A percentile compares a stretch with the other conserved stretches of the same genome.
Evolutionary conservation across 2,329 filamentous ascomycete genomes (phyloP).

Genomic region (Chrysosporium keratinophilum): DNA sequence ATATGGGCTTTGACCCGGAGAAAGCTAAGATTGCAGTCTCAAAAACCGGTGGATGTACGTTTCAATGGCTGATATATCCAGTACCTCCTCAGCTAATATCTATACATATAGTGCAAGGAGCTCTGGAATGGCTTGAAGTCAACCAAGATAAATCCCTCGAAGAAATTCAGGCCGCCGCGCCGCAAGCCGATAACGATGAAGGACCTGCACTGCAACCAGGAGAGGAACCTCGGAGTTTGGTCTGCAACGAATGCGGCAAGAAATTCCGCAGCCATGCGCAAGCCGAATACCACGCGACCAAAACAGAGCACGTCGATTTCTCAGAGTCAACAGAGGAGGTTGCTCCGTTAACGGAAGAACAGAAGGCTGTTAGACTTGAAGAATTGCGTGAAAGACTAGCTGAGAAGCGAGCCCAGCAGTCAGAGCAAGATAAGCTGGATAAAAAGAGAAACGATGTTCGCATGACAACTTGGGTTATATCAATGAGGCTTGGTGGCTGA

Average conservation of each 20-base stretch:
- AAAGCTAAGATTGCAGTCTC: conserved; percentile 75
- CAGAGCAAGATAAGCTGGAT: conserved; percentile 18
- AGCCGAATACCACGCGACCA: conserved; percentile 82
- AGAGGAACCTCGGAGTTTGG: conserved; percentile 64
- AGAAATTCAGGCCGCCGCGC: conserved; percentile 33
- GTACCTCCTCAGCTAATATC: background rate
- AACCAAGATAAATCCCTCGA: conserved; percentile 72
- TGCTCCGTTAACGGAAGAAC: conserved; percentile 77
- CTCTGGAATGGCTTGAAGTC: conserved; percentile 87
- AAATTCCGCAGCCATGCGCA: conserved; percentile 70
- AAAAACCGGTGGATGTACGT: conserved; percentile 66
- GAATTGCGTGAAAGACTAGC: conserved; percentile 16
- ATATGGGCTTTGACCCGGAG: conserved; percentile 71
- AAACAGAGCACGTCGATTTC: conserved; percentile 86
- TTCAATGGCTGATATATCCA: background rate
- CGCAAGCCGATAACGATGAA: conserved; percentile 46
- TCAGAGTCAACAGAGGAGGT: conserved; percentile 88
- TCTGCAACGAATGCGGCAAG: conserved; percentile 94
- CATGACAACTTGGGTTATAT: background rate
- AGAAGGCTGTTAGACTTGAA: conserved; percentile 66
- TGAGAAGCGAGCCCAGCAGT: conserved; percentile 14
- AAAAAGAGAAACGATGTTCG: conserved; percentile 19
- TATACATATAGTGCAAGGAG: conserved; percentile 59
- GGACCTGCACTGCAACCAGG: conserved; percentile 59
- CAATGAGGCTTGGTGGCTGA: background rate